These are phyloP conservation scores for Pleurotus sapidus DNA, from an alignment of 768 basidiomycete genomes.

Conservation along the genomic window DNA sequence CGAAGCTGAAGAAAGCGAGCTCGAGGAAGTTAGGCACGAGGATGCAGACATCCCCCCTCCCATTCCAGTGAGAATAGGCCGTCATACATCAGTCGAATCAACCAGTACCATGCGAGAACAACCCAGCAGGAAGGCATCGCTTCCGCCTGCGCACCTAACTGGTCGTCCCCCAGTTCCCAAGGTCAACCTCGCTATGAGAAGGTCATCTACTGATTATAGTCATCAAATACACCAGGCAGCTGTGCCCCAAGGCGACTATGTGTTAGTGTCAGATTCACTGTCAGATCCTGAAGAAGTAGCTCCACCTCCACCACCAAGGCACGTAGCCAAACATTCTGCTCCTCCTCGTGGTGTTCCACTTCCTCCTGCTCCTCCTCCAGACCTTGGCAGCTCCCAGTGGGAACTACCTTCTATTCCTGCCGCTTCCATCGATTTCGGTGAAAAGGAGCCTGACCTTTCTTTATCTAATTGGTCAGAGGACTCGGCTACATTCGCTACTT, in stretches of 20 bases:
- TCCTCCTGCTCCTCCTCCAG: conserved; percentile 25
- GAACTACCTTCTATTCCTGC: conserved; percentile 63
- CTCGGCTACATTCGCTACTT: conserved; percentile 30
- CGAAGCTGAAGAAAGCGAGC: conserved; percentile 71
- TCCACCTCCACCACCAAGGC: conserved; percentile 40
- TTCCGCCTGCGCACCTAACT: conserved; percentile 17
- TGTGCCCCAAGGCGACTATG: conserved; percentile 47
- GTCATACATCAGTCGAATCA: conserved; percentile 21
- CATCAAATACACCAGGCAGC: neutral
- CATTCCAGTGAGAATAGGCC: conserved; percentile 44
- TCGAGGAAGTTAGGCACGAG: conserved; percentile 62
- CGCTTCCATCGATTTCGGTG: conserved; percentile 50
- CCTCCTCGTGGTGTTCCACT: conserved; percentile 25
- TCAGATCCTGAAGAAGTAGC: conserved; percentile 33
- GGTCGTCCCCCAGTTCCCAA: conserved; percentile 20
- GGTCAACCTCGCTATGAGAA: conserved; percentile 13
- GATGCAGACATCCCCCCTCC: conserved; percentile 56
- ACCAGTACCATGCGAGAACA: conserved; percentile 19
- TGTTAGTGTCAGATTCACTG: conserved; percentile 58
- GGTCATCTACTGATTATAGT: conserved; percentile 8
- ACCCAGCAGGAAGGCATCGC: conserved; percentile 36
- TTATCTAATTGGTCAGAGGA: conserved; percentile 62
- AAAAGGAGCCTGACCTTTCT: conserved; percentile 42
- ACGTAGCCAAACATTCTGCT: conserved; percentile 32
- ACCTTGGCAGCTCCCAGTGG: conserved; percentile 53